A percentile compares a stretch with the other conserved stretches of the same genome.
Conservation (phyloP, 805 yeast species). For the Teunomyces aglyptinius region DNA sequence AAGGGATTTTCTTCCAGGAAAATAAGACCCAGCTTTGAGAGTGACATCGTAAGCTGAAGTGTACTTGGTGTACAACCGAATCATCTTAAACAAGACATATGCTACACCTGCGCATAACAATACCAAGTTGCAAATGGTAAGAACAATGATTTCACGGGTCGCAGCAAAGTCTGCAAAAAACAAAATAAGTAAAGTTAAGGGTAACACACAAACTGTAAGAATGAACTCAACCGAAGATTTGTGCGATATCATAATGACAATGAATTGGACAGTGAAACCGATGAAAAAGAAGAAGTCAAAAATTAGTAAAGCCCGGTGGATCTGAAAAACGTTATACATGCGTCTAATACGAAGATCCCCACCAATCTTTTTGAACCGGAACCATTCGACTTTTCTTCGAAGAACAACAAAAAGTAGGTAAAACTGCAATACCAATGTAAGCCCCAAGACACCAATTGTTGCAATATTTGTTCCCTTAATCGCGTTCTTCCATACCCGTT, state of each 20-base stretch:
- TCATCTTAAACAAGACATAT: constrained; percentile 46
- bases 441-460: constrained; percentile 39
- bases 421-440: constrained; percentile 31
- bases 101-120: constrained; percentile 41
- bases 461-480: constrained; percentile 42
- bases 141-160: constrained; percentile 29
- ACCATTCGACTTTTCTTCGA: constrained; percentile 44
- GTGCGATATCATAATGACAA: constrained; percentile 42
- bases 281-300: constrained; percentile 48
- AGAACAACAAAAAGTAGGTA: constrained; percentile 29
- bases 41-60: constrained; percentile 32
- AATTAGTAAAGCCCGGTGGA: constrained; percentile 38
- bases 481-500: constrained; percentile 26
- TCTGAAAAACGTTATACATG: constrained; percentile 37
- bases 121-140: constrained; percentile 25
- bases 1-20: constrained; percentile 46
- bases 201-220: constrained; percentile 45
- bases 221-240: constrained; percentile 42
- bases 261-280: constrained; percentile 50
- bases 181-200: constrained; percentile 40
- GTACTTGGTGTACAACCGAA: constrained; percentile 43
- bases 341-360: constrained; percentile 41
- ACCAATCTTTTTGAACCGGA: constrained; percentile 47
- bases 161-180: constrained; percentile 36
- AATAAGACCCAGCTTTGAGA: constrained; percentile 32